Evolutionary conservation across 257 asterid species (phyloP).

Genomic region (Ehretia macrophylla): DNA sequence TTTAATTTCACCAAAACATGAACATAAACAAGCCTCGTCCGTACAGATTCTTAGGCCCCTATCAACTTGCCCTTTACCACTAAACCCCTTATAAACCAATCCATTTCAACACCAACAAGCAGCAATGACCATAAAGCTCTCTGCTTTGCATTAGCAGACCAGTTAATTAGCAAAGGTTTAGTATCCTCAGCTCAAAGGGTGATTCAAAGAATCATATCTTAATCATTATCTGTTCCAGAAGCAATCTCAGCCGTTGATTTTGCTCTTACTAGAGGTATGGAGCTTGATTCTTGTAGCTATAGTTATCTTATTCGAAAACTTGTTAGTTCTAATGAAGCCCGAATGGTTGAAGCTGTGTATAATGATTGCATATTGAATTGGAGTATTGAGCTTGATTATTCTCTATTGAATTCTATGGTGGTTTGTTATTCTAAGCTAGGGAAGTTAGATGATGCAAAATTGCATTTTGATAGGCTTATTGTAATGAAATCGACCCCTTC

Average conservation of each 20-base stretch:
- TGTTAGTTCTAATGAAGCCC: constrained; percentile 33
- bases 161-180: constrained; percentile 41
- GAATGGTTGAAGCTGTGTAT: constrained; percentile 39
- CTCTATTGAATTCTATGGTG: constrained; percentile 47
- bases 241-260: constrained; percentile 36
- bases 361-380: constrained; percentile 20
- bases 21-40: background rate
- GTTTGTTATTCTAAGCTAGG: constrained; percentile 53
- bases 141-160: constrained; percentile 36
- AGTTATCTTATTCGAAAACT: constrained; percentile 40
- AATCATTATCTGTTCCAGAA: constrained; percentile 33
- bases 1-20: too few species aligned
- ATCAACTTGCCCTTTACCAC: constrained; percentile 42
- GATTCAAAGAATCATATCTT: constrained; percentile 37
- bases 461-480: constrained; percentile 33
- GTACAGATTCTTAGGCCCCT: constrained; percentile 11
- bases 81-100: constrained; percentile 29
- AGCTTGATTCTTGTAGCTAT: constrained; percentile 32
- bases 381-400: constrained; percentile 25
- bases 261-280: constrained; percentile 36
- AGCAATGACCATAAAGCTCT: constrained; percentile 23
- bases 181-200: constrained; percentile 39
- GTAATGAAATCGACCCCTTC: constrained; percentile 25
- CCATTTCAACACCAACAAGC: constrained; percentile 16
- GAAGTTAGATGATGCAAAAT: constrained; percentile 48